Evolutionary conservation across 176 grass and related monocot genomes (phyloP), one percentile per base, ranked within the genome.

Genomic region (Panicum miliaceum): DNA sequence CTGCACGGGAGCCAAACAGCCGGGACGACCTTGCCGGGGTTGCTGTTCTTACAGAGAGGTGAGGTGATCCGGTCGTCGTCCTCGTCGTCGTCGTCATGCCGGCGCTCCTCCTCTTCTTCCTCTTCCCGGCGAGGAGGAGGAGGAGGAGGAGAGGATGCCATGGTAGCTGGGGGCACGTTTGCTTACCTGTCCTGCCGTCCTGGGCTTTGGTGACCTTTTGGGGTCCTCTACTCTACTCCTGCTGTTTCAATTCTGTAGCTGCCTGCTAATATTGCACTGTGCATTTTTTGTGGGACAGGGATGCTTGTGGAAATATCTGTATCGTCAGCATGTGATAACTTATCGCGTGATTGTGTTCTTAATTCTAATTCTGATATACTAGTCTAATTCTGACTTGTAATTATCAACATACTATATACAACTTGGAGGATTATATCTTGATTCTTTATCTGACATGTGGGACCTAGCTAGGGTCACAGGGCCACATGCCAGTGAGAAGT

Each of bases 51-150:
- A 93, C 88, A 66, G 35, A 91, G 90, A 7, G 93, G 90, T 65
- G 90, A 25, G 37, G 75, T 90, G 78, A 92, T 94, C 41, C 15
- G 75, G 64, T 86, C 47, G 37, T 81, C 78, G 62, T n/a, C n/a
- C n/a, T 51, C 60, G 34, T 12, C 56, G 64, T n/a, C 29, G 36
- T 7, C 38, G 58, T 42, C 65, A 76, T 80, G 66, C 3, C 16
- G 78, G 23, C 27, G 57, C 34, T 91, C 87, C 3, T 84, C 53
- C 6, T 62, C 53, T 63, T 84, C 14, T 27, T n/a, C 38, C 20
- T 68, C 26, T 53, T 83, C 38, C 4, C 23, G 81, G 6, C 13
- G 35, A 40, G 51, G 71, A 36, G 32, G 63, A 41, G 74, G 75
- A 41, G n/a, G 35, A 40, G 51, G 71, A 36, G 78, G 34, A 13